These are phyloP conservation scores for Auricularia cornea DNA, from an alignment of 768 basidiomycete species.

Conservation along the genomic window DNA sequence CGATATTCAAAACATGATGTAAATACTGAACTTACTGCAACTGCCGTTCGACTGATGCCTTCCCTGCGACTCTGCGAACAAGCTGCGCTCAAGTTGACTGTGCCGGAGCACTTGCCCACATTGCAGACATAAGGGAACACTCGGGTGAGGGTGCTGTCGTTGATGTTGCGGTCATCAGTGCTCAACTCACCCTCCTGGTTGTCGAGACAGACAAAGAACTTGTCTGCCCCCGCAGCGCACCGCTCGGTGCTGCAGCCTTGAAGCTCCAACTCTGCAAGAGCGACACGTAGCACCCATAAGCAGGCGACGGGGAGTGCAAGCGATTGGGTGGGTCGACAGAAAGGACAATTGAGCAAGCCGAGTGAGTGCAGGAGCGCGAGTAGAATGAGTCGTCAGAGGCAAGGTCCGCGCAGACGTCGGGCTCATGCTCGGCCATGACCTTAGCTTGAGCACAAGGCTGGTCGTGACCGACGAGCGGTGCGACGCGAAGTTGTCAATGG, in stretches of 20 bases:
- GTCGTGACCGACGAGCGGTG: slow-evolving; percentile 20
- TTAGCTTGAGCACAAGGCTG: slow-evolving; percentile 4
- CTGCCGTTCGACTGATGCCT: no score
- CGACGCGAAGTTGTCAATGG: slow-evolving; percentile 46
- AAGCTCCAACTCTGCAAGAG: slow-evolving; percentile 69
- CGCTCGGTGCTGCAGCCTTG: slow-evolving; percentile 9
- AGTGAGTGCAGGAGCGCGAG: slow-evolving; percentile 15
- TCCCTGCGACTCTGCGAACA: no score
- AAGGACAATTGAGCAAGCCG: slow-evolving; percentile 19
- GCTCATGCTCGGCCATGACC: slow-evolving; percentile 2
- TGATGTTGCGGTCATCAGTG: slow-evolving; percentile 24
- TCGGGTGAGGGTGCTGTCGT: slow-evolving; percentile 23
- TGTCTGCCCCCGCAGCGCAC: slow-evolving; percentile 44
- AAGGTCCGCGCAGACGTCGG: not conserved
- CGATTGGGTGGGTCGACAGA: slow-evolving; percentile 20
- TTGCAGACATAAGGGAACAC: no score
- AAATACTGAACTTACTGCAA: no score
- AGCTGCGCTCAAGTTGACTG: no score
- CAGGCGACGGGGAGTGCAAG: slow-evolving; percentile 16
- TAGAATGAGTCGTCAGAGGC: slow-evolving; percentile 33
- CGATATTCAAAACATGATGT: no score
- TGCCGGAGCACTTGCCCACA: no score
- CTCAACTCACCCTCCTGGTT: slow-evolving; percentile 42
- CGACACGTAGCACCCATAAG: slow-evolving; percentile 31
- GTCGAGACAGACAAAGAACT: slow-evolving; percentile 66